Conservation (phyloP, 768 basidiomycete genomes). For the Hericium rajendrae region DNA sequence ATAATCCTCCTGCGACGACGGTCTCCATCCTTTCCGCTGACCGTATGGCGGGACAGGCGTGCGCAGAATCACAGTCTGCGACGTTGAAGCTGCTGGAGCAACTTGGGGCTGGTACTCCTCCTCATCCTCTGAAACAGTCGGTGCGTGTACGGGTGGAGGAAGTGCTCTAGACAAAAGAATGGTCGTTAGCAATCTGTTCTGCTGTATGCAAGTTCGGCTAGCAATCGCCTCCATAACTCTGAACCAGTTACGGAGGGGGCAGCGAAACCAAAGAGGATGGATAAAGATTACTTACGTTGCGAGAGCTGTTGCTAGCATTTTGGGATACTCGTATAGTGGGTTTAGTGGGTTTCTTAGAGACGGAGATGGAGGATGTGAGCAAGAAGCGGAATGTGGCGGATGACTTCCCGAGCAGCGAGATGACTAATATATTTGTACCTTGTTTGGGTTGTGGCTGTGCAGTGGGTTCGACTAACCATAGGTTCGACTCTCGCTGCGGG, state of each 20-base stretch:
- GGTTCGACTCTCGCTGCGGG: too few relatives aligned
- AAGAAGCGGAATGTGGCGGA: too few relatives aligned
- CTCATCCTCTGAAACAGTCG: slow-evolving; percentile 51
- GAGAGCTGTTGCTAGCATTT: slow-evolving; percentile 48
- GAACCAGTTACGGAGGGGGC: not conserved
- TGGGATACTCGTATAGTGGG: not conserved
- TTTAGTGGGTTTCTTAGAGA: too few relatives aligned
- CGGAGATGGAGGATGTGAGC: too few relatives aligned
- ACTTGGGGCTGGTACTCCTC: slow-evolving; percentile 32
- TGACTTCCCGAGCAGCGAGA: not conserved
- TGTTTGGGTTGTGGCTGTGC: not conserved
- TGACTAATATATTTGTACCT: not conserved
- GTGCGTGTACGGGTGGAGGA: slow-evolving; percentile 52
- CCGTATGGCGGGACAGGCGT: slow-evolving; percentile 74
- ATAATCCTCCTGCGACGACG: slow-evolving; percentile 73
- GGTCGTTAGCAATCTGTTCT: not conserved
- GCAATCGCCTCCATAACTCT: not conserved
- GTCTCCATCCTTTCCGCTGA: slow-evolving; percentile 78
- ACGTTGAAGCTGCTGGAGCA: slow-evolving; percentile 19
- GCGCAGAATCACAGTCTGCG: slow-evolving; percentile 38
- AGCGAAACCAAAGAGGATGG: not conserved
- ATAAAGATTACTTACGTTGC: slow-evolving; percentile 50
- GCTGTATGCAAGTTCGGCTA: slow-evolving; percentile 5
- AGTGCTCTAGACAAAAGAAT: slow-evolving; percentile 38
- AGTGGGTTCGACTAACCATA: not conserved